Evolutionary conservation across 2,329 filamentous ascomycete genomes (phyloP), one percentile per base, ranked within the genome.

Genomic region (Dactylellina parvicollis): DNA sequence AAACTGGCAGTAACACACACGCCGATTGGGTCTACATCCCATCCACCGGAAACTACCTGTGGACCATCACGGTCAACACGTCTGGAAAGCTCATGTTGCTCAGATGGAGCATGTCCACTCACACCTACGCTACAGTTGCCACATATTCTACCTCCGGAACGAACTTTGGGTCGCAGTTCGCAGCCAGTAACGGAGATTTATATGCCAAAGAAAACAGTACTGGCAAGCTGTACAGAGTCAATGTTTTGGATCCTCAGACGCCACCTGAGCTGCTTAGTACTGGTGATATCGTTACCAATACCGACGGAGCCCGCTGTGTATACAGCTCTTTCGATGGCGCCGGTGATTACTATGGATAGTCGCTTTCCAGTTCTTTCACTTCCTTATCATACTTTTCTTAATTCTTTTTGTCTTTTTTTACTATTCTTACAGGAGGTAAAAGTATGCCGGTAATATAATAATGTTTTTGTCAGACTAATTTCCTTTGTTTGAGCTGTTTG

Each of bases 11-110:
- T 20, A 14, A 34, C 14, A 18, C 16, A 3, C 46, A 46, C 30
- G 36, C 40, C 38, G 54, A 59, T 34, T 59, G 54, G 54, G 14
- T n/a, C 16, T 59, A 59, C 46, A 59, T 59, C 12, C 54, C 54
- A 7, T 14, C 36, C n/a, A 24, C 36, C 20, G 54, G 54, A 1
- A 9, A 59, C 4, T 44, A 28, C 14, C 9, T 59, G 4, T 59
- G 54, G 54, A 5, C 36, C 1, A 4, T 59, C 9, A 20, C 22
- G 7, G 16, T 18, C 10, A 28, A 14, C 9, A 28, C 20, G 9
- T 2, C 38, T 9, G 10, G 22, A 9, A 10, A 38, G 4, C 16
- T 4, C 22, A 20, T 38, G 5, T 24, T 59, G n/a, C 2, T 47
- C 2, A 40, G 20, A 20, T 56, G 26, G 24, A 22, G 26, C 28